Evolutionary conservation across 2,329 filamentous ascomycete genomes (phyloP), one percentile per base, ranked within the genome.

Genomic region (Trichoderma guizhouense): DNA sequence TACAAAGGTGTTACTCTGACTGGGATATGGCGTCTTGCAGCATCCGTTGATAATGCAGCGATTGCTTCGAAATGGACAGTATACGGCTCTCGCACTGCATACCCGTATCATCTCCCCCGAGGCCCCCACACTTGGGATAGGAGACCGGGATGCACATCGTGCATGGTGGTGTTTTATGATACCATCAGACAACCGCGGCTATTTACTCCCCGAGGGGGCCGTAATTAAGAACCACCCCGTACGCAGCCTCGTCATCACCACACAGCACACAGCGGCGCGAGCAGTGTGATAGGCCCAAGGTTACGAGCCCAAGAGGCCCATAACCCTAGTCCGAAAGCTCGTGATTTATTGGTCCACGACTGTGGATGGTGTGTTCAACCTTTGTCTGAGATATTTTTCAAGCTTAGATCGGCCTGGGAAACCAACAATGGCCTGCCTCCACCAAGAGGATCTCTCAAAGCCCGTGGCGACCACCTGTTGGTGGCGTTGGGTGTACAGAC

Each of bases 271-370:
- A 21, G 30, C 57, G 21, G 32, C 18, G 14, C 28, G 30, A 58
- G 57, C 26, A 47, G 26, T 64, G 68, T 64, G 68, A 57, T 63
- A 64, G 68, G 68, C 68, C 64, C 51, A 51, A 43, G 36, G 14
- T 47, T 24, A 69, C 18, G 58, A 47, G 67, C 58, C 67, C 67
- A 70, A 39, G 21, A 55, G 58, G 43, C 51, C 67, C 57, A 18
- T 53, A 51, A 18, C 51, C 64, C 63, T n/a, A 15, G 47, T 18
- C 18, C 57, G 5, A 36, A 15, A 30, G 12, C n/a, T 14, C 24
- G 28, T 34, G 4, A 36, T 21, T 47, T 63, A 71, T 71, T 71
- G 69, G 69, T 57, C 62, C 69, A 71, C 51, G 30, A 24, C 47
- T n/a, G 30, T 34, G 14, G 18, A n/a, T 28, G 21, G 39, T 70